Evolutionary conservation across 2,329 filamentous ascomycete genomes (phyloP), one percentile per base, ranked within the genome.

Genomic region (Seiridium unicorne): DNA sequence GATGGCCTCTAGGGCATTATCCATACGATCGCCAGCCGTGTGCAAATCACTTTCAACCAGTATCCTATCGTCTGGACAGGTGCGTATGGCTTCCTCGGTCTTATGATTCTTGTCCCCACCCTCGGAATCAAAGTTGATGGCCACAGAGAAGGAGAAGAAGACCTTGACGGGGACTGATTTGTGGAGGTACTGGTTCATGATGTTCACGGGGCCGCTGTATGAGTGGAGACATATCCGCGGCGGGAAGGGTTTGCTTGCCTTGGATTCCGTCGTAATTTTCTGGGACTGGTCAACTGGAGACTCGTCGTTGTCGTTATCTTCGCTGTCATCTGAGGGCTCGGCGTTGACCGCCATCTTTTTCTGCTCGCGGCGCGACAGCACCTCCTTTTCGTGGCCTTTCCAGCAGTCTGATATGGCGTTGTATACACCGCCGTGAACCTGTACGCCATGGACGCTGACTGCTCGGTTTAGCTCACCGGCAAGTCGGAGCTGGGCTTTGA

Each of bases 211-310:
- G 0, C 92, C 94, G 53, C 91, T 96, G 74, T 93, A 99, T 0
- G 93, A 97, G 74, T 99, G 95, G 61, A 99, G 85, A 70, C 95
- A 99, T 71, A 98, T 89, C 7, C 93, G 81, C 1, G 93, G 93
- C 3, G 95, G 93, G 66, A 89, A 98, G 0, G 90, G 89, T 61
- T 83, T 87, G 18, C 47, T 48, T 34, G 40, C 44, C 53, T 18
- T 61, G 26, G 11, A 13, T 40, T 18, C 10, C 38, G 32, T 31
- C 49, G 3, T 7, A 2, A 36, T 10, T 35, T 38, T 13, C 34
- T 18, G 32, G 47, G 5, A 10, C 26, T 49, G 3, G 8, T 49
- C 47, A 32, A 32, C 18, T 49, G 18, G 31, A 49, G 49, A 13
- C 9, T 38, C 7, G 5, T 13, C 11, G 59, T 55, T 51, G 10